Evolutionary conservation across 164 flowering plant genomes (phyloP), one percentile per base, ranked within the genome.

Genomic region (Magnolia sinica): DNA sequence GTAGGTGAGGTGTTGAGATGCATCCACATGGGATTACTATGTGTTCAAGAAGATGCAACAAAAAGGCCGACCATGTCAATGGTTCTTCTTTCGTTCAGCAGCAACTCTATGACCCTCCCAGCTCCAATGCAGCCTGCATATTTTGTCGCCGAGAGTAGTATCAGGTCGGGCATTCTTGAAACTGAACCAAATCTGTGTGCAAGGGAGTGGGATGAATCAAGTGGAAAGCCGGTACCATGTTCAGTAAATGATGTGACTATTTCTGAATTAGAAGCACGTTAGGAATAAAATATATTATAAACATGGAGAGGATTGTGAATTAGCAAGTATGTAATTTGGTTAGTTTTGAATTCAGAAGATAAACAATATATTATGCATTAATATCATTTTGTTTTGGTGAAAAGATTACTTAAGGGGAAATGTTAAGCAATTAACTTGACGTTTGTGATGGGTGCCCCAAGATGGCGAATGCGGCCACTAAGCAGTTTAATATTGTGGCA

Each of bases 61-160:
- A 73, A 23, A 3, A 79, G 84, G 50, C 84, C 82, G 0, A 76
- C 79, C 3, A 78, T 78, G 83, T 78, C 81, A 7, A 27, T 70
- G 1, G 73, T 81, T 20, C 61, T 73, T 61, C 61, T 75, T 7
- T 69, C 78, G 79, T 79, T 81, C 61, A 68, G 16, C 18, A 81
- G 79, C 52, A 31, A 19, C 22, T 61, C 65, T 16, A 72, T 81
- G 76, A 63, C 86, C 11, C 70, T 64, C 23, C 80, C 86, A 27
- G 81, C 79, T 31, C 82, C 80, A 67, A 81, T 78, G 29, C 63
- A 76, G 77, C 81, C 73, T n/a, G 86, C 84, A 8, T 72, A 61
- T 1, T 79, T 80, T 23, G 76, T 81, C 0, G 73, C 61, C 1
- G 81, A 76, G 14, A 37, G 14, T 27, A 68, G 16, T 24, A 45